phyloP scores from a whole-genome alignment of 192 early-diverging fungal species.

The Mortierella antarctica region DNA sequence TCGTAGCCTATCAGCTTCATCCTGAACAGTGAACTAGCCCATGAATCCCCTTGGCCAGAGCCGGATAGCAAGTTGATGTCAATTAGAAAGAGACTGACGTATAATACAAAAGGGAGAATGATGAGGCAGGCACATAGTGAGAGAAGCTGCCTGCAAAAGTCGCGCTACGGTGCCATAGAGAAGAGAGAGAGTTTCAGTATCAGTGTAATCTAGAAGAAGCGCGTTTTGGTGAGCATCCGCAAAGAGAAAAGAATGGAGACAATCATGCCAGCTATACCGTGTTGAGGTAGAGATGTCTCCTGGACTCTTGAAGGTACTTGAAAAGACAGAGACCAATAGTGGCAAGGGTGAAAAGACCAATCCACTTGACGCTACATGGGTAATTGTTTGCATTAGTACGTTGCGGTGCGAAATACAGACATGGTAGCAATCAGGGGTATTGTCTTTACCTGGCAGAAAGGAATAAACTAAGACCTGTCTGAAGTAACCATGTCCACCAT shows the following conservation, averaged over 20 bases:
- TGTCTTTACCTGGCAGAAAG: conserved; percentile 55
- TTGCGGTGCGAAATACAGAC: neutral
- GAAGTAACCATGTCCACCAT: conserved; percentile 91
- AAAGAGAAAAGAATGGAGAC: neutral
- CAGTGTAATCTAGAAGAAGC: too few relatives aligned
- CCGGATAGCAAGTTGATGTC: conserved; percentile 85
- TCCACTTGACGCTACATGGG: conserved; percentile 87
- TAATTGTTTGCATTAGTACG: neutral
- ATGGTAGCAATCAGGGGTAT: neutral
- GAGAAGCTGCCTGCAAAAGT: conserved; percentile 76
- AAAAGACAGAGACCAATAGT: conserved; percentile 86
- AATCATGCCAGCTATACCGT: conserved; percentile 24
- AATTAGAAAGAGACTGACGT: conserved; percentile 83
- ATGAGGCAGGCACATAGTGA: conserved; percentile 87
- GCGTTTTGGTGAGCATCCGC: too few relatives aligned
- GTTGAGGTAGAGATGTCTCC: conserved; percentile 74
- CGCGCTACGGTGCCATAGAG: conserved; percentile 14
- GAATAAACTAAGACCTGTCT: conserved; percentile 88
- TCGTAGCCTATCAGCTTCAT: conserved; percentile 78
- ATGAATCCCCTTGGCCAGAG: conserved; percentile 90
- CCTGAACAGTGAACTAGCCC: conserved; percentile 91
- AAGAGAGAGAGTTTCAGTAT: too few relatives aligned
- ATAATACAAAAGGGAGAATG: conserved; percentile 78
- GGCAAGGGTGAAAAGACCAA: conserved; percentile 90
- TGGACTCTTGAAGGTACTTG: conserved; percentile 86